A percentile compares a stretch with the other conserved stretches of the same genome.
These are phyloP conservation scores for Ilyonectria robusta DNA, from an alignment of 2,329 filamentous ascomycete genomes.

Conservation along the genomic window DNA sequence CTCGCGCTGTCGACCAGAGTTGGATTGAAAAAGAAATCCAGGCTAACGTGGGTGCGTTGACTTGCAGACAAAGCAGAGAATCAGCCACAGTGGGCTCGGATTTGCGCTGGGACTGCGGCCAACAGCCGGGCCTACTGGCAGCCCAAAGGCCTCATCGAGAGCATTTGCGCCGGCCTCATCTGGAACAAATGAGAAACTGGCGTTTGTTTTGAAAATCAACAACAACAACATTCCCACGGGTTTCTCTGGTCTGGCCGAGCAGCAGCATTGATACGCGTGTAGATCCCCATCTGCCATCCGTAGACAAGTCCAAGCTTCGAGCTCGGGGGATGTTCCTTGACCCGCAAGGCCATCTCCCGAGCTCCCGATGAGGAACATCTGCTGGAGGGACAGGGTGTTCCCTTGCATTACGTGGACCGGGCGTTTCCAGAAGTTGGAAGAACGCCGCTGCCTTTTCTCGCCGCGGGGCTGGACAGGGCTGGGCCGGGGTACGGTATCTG, in stretches of 20 bases:
- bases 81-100: slow-evolving; percentile 16
- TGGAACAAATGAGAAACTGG: neutral
- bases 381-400: slow-evolving; percentile 8
- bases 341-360: slow-evolving; percentile 18
- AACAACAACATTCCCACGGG: neutral
- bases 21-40: slow-evolving; percentile 25
- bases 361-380: neutral
- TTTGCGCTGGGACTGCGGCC: neutral
- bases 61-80: slow-evolving; percentile 13
- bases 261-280: slow-evolving; percentile 1
- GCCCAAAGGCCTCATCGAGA: neutral
- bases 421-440: slow-evolving; percentile 17
- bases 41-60: slow-evolving; percentile 16
- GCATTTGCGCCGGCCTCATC: neutral
- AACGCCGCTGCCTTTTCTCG: neutral
- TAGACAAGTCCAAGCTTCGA: neutral
- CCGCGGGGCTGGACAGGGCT: no score
- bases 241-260: neutral
- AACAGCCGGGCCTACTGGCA: slow-evolving; percentile 8
- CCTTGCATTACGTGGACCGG: slow-evolving; percentile 19
- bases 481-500: no score
- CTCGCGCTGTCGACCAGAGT: slow-evolving; percentile 18
- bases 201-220: neutral
- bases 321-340: slow-evolving; percentile 18
- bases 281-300: slow-evolving; percentile 3